phyloP scores from a whole-genome alignment of 352 stramenopile species.

The Blastocystis sp. region DNA sequence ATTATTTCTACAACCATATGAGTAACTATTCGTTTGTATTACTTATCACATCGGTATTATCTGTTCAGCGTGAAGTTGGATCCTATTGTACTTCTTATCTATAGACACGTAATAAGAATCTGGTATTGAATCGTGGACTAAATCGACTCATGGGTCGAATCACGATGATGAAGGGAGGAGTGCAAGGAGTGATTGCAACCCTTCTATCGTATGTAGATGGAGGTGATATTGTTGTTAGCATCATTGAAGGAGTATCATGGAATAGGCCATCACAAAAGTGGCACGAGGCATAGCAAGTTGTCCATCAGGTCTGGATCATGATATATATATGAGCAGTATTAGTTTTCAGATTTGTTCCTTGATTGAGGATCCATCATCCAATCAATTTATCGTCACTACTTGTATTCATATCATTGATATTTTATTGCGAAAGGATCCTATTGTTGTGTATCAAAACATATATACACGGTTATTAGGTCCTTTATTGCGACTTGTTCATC shows the following conservation, averaged over 20 bases:
- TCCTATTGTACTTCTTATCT: neutral
- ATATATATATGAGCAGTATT: neutral
- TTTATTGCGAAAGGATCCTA: neutral
- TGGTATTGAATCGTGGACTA: neutral
- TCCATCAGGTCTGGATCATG: neutral
- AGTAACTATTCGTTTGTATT: constrained; percentile 3
- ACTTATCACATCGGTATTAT: constrained; percentile 17
- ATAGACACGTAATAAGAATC: neutral
- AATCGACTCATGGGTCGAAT: neutral
- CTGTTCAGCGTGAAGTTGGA: neutral
- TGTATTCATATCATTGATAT: constrained; percentile 10
- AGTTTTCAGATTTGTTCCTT: neutral
- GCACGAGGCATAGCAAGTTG: constrained; percentile 6
- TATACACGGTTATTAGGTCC: neutral
- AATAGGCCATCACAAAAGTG: neutral
- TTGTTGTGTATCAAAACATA: neutral
- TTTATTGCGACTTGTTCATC: neutral
- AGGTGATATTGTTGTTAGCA: neutral
- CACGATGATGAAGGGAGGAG: neutral
- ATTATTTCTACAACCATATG: constrained; percentile 4
- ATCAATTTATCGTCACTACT: neutral
- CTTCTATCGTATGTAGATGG: neutral
- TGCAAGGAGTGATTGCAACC: neutral
- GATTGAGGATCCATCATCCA: neutral
- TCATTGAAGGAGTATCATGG: neutral